A percentile compares a stretch with the other conserved stretches of the same genome.
These are phyloP conservation scores for Exophiala lecanii-corni DNA, from an alignment of 2,329 filamentous ascomycete genomes.

Conservation along the genomic window DNA sequence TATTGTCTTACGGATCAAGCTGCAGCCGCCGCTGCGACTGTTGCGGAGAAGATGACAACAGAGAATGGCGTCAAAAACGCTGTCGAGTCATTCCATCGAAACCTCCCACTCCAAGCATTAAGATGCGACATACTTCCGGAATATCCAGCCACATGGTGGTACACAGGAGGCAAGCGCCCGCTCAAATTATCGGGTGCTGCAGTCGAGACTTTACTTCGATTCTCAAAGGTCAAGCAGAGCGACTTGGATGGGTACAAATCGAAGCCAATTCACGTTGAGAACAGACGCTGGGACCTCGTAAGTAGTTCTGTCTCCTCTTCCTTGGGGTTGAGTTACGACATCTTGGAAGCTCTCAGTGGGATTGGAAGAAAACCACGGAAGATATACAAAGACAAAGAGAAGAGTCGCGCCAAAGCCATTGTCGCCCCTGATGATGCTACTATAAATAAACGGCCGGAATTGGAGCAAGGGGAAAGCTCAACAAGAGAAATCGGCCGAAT, in stretches of 20 bases:
- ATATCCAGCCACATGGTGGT: constrained; percentile 48
- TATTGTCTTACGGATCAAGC: constrained; percentile 35
- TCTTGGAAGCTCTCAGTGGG: constrained; percentile 25
- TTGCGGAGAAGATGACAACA: constrained; percentile 10
- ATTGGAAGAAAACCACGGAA: constrained; percentile 29
- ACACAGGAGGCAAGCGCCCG: not conserved
- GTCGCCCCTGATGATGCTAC: not conserved
- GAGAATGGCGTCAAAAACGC: constrained; percentile 41
- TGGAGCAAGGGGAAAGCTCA: not conserved
- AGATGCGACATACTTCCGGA: constrained; percentile 66
- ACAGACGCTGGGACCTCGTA: constrained; percentile 34
- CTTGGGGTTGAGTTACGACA: constrained; percentile 27
- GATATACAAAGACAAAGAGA: constrained; percentile 28
- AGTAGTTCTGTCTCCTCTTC: constrained; percentile 29
- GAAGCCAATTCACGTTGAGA: constrained; percentile 33
- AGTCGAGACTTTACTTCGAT: constrained; percentile 10
- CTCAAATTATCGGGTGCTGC: constrained; percentile 8
- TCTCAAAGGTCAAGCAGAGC: constrained; percentile 4
- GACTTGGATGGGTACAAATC: constrained; percentile 24
- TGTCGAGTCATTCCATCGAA: constrained; percentile 56
- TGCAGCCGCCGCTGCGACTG: constrained; percentile 32
- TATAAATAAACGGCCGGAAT: not conserved
- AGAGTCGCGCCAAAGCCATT: constrained; percentile 8
- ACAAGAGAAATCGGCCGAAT: constrained; percentile 3
- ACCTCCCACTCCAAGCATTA: constrained; percentile 59